Conservation (phyloP, 140 eudicot species). For the Flaveria floridana region DNA sequence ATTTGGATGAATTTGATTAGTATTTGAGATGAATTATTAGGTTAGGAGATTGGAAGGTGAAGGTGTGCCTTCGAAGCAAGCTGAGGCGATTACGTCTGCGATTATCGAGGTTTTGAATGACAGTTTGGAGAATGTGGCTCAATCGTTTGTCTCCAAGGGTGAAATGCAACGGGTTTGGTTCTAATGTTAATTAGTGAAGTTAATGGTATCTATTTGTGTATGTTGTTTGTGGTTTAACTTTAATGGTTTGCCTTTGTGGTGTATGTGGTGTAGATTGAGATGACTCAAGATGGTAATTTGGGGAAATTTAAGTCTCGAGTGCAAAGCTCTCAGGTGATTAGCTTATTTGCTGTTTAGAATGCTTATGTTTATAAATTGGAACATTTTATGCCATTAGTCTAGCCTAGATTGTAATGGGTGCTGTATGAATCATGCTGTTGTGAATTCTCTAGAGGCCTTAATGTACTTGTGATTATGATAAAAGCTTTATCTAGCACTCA, state of each 20-base stretch:
- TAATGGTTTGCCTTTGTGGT: constrained; percentile 3
- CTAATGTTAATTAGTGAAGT: not conserved
- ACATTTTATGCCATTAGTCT: not conserved
- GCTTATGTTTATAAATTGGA: not conserved
- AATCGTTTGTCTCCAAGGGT: constrained; percentile 55
- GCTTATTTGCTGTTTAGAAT: not conserved
- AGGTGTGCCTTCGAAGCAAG: constrained; percentile 68
- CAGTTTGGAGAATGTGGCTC: constrained; percentile 53
- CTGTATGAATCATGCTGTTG: constrained; percentile 1
- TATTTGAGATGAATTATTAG: constrained; percentile 29
- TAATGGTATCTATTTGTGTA: not conserved
- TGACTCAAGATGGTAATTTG: constrained; percentile 65
- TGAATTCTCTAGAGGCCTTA: not conserved
- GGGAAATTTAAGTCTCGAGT: constrained; percentile 63
- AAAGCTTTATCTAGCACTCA: not conserved
- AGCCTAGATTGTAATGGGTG: not conserved
- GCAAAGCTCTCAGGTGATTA: constrained; percentile 64
- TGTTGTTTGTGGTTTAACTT: constrained; percentile 2
- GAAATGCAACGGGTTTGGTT: constrained; percentile 63
- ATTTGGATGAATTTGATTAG: constrained; percentile 10
- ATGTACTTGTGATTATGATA: not conserved
- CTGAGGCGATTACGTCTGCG: constrained; percentile 64
- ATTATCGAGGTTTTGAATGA: constrained; percentile 66
- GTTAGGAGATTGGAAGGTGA: constrained; percentile 70
- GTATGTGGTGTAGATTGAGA: constrained; percentile 49